phyloP scores from a whole-genome alignment of 108 stramenopile genomes.

The Cyclostephanos invisitatus region DNA sequence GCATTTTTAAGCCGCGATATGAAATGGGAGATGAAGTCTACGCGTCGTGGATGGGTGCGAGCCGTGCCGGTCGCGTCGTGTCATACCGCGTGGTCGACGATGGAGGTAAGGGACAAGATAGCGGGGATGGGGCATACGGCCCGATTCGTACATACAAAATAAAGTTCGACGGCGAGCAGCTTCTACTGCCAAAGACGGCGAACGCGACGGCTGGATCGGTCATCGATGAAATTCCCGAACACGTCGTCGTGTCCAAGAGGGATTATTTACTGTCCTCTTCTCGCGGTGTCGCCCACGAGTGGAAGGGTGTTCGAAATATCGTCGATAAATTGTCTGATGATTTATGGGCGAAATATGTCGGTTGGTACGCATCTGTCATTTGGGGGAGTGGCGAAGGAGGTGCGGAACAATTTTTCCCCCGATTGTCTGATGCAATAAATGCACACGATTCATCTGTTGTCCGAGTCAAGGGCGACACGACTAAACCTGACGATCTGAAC shows the following conservation, averaged over 20 bases:
- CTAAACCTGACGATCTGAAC: conserved; percentile 14
- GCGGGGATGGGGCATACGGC: conserved; percentile 5
- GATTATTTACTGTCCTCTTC: conserved; percentile 22
- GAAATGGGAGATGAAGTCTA: conserved; percentile 26
- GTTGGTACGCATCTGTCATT: conserved; percentile 15
- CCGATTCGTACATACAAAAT: conserved; percentile 10
- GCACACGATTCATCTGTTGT: conserved; percentile 23
- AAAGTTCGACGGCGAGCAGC: neutral
- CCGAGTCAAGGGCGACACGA: conserved; percentile 11
- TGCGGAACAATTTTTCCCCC: conserved; percentile 9
- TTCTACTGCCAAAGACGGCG: neutral
- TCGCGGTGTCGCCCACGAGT: neutral
- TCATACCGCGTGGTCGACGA: neutral
- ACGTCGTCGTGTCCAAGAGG: conserved; percentile 14
- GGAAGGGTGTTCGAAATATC: conserved; percentile 19
- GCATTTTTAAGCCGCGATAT: conserved; percentile 11
- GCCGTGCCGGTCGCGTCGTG: conserved; percentile 5
- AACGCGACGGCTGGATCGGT: conserved; percentile 2
- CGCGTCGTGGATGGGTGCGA: conserved; percentile 15
- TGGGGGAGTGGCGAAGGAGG: neutral
- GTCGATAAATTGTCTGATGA: conserved; percentile 10
- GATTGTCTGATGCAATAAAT: conserved; percentile 16
- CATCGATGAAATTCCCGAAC: conserved; percentile 17
- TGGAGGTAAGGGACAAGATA: neutral
- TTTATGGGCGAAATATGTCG: conserved; percentile 21